Evolutionary conservation across 331 rosid species (phyloP).

Genomic region (Quercus tomentella): DNA sequence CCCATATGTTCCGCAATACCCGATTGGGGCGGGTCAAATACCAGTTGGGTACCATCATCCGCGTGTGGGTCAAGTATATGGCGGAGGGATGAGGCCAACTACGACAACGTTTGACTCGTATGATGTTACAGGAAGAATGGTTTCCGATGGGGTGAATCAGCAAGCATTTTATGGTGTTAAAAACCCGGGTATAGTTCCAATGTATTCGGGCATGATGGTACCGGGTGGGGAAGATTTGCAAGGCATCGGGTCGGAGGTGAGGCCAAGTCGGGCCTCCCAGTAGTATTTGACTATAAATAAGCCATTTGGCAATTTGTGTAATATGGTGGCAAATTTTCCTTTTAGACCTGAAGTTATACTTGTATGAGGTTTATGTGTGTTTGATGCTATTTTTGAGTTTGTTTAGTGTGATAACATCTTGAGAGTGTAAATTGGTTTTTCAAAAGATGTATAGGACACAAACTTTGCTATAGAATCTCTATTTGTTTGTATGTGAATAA

Average conservation of each 20-base stretch:
- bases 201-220: constrained; percentile 35
- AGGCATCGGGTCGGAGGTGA: constrained; percentile 40
- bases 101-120: constrained; percentile 32
- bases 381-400: not conserved
- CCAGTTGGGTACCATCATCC: constrained; percentile 57
- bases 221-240: constrained; percentile 44
- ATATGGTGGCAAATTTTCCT: no score
- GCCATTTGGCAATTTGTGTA: not conserved
- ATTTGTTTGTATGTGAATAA: not conserved
- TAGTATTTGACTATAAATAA: not conserved
- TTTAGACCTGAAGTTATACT: no score
- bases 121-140: constrained; percentile 30
- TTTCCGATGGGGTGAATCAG: constrained; percentile 39
- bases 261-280: constrained; percentile 39
- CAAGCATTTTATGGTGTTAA: constrained; percentile 51
- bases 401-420: not conserved
- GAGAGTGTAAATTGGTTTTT: not conserved
- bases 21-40: constrained; percentile 34
- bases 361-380: not conserved
- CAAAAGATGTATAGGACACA: not conserved
- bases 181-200: constrained; percentile 26
- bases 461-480: not conserved
- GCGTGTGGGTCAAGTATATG: constrained; percentile 48
- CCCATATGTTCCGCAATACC: constrained; percentile 47
- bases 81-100: constrained; percentile 43